These are phyloP conservation scores for Phalaenopsis equestris DNA, from an alignment of 106 monocot genomes.

Conservation along the genomic window DNA sequence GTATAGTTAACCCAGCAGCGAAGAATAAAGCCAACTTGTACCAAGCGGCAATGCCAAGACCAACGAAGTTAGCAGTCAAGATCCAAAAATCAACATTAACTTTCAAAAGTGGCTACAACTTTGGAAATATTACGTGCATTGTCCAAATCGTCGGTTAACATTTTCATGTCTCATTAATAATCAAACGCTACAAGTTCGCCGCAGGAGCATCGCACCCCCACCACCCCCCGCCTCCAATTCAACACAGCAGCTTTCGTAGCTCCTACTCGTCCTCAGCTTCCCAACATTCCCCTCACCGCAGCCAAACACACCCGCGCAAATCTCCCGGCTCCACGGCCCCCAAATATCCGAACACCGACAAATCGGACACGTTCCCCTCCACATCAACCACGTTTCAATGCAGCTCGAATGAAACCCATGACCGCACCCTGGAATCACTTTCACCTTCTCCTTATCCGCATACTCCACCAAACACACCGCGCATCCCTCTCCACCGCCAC, in stretches of 20 bases:
- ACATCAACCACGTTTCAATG: constrained; percentile 13
- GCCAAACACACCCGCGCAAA: neutral
- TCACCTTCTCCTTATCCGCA: constrained; percentile 12
- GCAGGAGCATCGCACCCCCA: neutral
- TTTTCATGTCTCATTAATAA: too few species aligned
- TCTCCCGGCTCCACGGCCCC: neutral
- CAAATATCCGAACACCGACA: constrained; percentile 11
- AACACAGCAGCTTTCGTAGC: neutral
- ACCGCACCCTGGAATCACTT: constrained; percentile 14
- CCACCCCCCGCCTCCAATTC: neutral
- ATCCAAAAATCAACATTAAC: too few species aligned
- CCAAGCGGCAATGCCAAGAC: too few species aligned
- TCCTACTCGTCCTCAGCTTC: neutral
- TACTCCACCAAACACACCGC: constrained; percentile 18
- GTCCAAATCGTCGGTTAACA: too few species aligned
- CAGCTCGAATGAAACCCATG: constrained; percentile 16
- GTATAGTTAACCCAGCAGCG: too few species aligned
- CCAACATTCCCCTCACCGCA: neutral
- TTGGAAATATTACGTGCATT: neutral
- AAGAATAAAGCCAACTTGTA: too few species aligned
- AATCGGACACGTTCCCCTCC: constrained; percentile 12
- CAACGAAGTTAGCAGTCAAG: too few species aligned
- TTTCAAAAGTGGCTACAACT: neutral
- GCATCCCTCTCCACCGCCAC: constrained; percentile 1
- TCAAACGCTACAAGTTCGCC: neutral